These are phyloP conservation scores for Purpureocillium lavendulum DNA, from an alignment of 2,329 filamentous ascomycete species.

Conservation along the genomic window DNA sequence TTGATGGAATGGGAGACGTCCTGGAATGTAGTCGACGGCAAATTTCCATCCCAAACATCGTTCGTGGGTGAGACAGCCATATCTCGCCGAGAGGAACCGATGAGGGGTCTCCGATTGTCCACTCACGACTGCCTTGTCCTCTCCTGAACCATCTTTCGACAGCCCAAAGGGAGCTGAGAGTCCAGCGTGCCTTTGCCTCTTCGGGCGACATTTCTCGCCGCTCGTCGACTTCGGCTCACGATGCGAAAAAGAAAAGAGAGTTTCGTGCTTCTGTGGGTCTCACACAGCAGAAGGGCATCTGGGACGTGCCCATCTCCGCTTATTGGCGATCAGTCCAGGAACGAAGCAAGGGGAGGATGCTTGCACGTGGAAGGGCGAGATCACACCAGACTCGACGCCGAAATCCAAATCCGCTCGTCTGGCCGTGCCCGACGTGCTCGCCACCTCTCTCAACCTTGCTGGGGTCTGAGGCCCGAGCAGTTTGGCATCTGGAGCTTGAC, in stretches of 20 bases:
- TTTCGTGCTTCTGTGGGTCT: slow-evolving; percentile 11
- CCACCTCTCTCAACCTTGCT: neutral
- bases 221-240: slow-evolving; percentile 1
- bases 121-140: neutral
- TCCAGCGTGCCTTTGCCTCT: too few relatives aligned
- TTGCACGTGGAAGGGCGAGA: neutral
- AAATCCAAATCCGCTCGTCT: too few relatives aligned
- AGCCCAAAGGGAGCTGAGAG: too few relatives aligned
- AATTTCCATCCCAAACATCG: slow-evolving; percentile 16
- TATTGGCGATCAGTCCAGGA: neutral
- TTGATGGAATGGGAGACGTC: slow-evolving; percentile 5
- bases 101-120: neutral
- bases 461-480: too few relatives aligned
- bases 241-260: slow-evolving; percentile 2
- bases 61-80: slow-evolving; percentile 18
- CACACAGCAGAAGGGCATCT: slow-evolving; percentile 7
- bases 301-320: neutral
- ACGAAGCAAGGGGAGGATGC: slow-evolving; percentile 1
- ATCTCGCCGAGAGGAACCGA: slow-evolving; percentile 15
- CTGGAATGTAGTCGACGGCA: slow-evolving; percentile 11
- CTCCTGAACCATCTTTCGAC: neutral
- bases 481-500: too few relatives aligned
- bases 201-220: neutral
- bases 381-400: too few relatives aligned
- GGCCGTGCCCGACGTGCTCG: too few relatives aligned